Conservation (phyloP, 371 early-diverging fungal species). For the Funneliformis caledonium region DNA sequence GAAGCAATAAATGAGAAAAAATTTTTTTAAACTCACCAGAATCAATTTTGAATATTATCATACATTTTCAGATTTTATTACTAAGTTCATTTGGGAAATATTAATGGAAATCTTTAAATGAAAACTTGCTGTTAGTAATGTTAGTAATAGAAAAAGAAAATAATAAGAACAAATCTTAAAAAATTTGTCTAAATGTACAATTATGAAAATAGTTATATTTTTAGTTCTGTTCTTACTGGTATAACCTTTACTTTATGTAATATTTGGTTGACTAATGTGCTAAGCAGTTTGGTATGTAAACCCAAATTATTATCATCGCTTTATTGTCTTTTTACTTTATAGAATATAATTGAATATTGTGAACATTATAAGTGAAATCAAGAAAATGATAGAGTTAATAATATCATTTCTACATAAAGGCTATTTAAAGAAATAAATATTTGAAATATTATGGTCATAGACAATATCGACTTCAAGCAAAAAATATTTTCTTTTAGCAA, state of each 20-base stretch:
- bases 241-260: background rate
- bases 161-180: background rate
- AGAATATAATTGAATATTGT: background rate
- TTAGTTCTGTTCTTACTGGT: background rate
- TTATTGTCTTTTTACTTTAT: background rate
- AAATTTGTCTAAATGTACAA: background rate
- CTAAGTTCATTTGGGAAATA: too few species aligned
- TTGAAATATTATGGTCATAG: background rate
- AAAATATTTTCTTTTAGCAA: conserved; percentile 22
- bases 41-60: too few species aligned
- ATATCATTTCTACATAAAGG: background rate
- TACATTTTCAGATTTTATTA: too few species aligned
- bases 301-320: background rate
- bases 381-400: background rate
- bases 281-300: background rate
- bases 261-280: background rate
- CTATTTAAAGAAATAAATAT: conserved; percentile 4
- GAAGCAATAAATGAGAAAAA: too few species aligned
- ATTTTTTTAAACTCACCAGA: too few species aligned
- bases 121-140: too few species aligned
- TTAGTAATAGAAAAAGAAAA: background rate
- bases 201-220: background rate
- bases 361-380: background rate
- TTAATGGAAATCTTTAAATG: too few species aligned
- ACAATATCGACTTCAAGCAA: conserved; percentile 6